Percentiles rank a stretch among this genome's conserved stretches.
Evolutionary conservation across 2,329 filamentous ascomycete genomes (phyloP).

Genomic region (Paraconiothyrium sp.): DNA sequence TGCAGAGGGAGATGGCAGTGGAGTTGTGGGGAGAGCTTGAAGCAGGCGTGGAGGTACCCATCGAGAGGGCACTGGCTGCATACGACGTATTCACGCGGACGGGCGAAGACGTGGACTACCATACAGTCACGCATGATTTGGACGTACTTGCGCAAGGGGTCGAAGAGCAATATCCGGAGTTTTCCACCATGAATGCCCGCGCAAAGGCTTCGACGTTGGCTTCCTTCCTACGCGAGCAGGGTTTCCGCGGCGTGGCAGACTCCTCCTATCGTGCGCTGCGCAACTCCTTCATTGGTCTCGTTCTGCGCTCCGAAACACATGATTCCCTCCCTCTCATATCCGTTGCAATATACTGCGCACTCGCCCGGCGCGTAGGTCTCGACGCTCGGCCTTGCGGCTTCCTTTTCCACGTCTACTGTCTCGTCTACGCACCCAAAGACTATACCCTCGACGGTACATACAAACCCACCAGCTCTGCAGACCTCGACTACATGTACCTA

Average conservation of each 20-base stretch:
- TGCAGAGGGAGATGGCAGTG: slow-evolving; percentile 83
- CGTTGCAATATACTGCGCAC: slow-evolving; percentile 82
- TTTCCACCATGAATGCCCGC: slow-evolving; percentile 68
- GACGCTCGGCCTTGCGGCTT: slow-evolving; percentile 82
- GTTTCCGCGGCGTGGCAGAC: slow-evolving; percentile 76
- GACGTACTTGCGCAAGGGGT: slow-evolving; percentile 71
- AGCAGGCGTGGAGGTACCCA: slow-evolving; percentile 61
- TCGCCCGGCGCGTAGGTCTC: slow-evolving; percentile 79
- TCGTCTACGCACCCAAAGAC: slow-evolving; percentile 71
- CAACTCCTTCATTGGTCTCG: slow-evolving; percentile 88
- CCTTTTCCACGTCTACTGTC: slow-evolving; percentile 84
- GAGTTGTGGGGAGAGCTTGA: slow-evolving; percentile 74
- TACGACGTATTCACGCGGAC: slow-evolving; percentile 91
- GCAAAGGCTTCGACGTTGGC: slow-evolving; percentile 74
- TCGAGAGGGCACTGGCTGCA: slow-evolving; percentile 80
- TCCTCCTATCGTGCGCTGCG: slow-evolving; percentile 80
- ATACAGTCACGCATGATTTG: slow-evolving; percentile 69
- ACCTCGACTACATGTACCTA: slow-evolving; percentile 73
- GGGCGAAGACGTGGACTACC: slow-evolving; percentile 75
- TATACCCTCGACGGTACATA: slow-evolving; percentile 60
- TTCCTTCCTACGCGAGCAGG: slow-evolving; percentile 72
- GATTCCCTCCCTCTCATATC: slow-evolving; percentile 88
- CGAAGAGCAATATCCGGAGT: slow-evolving; percentile 59
- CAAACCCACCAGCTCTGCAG: slow-evolving; percentile 39
- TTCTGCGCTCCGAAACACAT: slow-evolving; percentile 75